These are phyloP conservation scores for Roridomyces roridus DNA, from an alignment of 768 basidiomycete genomes.

Conservation along the genomic window DNA sequence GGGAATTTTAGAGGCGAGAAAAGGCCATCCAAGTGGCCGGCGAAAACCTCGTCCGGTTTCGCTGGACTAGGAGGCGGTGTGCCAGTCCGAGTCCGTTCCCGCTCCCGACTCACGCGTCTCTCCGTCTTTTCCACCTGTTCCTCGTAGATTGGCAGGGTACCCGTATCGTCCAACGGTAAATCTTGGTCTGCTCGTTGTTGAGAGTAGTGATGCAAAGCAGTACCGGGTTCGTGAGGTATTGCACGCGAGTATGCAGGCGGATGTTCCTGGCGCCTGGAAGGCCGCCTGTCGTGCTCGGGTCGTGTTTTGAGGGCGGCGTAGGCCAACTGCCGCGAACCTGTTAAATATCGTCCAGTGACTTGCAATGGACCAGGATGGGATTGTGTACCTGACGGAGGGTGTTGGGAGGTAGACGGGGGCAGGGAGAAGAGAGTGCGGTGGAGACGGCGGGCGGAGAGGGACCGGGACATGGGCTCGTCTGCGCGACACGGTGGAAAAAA, in stretches of 20 bases:
- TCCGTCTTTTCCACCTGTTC: neutral
- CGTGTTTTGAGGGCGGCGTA: conserved; percentile 25
- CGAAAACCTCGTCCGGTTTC: conserved; percentile 34
- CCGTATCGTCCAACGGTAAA: neutral
- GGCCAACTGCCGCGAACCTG: conserved; percentile 19
- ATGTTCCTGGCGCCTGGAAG: conserved; percentile 12
- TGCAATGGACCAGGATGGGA: neutral
- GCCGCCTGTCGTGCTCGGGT: conserved; percentile 8
- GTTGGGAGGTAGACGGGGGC: conserved; percentile 2
- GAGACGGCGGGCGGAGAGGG: conserved; percentile 26
- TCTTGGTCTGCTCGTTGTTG: conserved; percentile 6
- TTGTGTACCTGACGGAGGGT: conserved; percentile 10
- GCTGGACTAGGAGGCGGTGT: conserved; percentile 6
- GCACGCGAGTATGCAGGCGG: conserved; percentile 11
- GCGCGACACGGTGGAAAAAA: conserved; percentile 8
- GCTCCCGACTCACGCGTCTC: neutral
- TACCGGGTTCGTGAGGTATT: conserved; percentile 15
- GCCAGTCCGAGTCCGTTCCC: neutral
- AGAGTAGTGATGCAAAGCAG: conserved; percentile 10
- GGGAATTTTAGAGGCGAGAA: conserved; percentile 76
- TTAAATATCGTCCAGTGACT: neutral
- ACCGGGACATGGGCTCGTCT: conserved; percentile 19
- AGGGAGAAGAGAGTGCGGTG: conserved; percentile 20
- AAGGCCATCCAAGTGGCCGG: conserved; percentile 64
- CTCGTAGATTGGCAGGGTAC: neutral